A percentile compares a stretch with the other conserved stretches of the same genome.
Evolutionary conservation across 2,329 filamentous ascomycete species (phyloP).

Genomic region (Nemania diffusa): DNA sequence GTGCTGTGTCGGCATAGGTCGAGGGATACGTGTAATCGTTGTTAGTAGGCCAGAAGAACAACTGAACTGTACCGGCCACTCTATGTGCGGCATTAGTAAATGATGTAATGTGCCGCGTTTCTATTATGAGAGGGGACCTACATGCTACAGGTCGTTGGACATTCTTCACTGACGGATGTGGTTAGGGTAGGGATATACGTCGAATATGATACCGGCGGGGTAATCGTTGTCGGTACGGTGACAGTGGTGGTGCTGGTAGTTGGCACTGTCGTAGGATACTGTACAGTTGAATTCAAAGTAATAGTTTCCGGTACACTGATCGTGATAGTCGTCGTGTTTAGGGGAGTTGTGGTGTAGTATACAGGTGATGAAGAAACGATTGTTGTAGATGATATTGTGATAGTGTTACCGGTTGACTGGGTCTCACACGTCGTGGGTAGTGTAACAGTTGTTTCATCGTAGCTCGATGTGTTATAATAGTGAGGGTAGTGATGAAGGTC

Average conservation of each 20-base stretch:
- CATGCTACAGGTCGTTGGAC: slow-evolving; percentile 50
- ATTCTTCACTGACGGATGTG: slow-evolving; percentile 31
- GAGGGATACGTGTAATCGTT: slow-evolving; percentile 48
- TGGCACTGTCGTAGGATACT: slow-evolving; percentile 32
- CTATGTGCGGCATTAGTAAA: slow-evolving; percentile 29
- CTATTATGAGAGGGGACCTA: slow-evolving; percentile 34
- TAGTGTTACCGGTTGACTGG: slow-evolving; percentile 15
- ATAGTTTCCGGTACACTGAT: slow-evolving; percentile 37
- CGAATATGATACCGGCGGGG: slow-evolving; percentile 6
- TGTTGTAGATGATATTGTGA: slow-evolving; percentile 16
- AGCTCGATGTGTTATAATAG: slow-evolving; percentile 22
- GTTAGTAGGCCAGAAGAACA: slow-evolving; percentile 52
- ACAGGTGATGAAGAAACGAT: neutral
- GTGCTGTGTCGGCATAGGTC: slow-evolving; percentile 46
- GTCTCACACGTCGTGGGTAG: slow-evolving; percentile 21
- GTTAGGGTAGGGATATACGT: slow-evolving; percentile 14
- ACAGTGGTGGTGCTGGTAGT: slow-evolving; percentile 36
- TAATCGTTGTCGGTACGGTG: slow-evolving; percentile 20
- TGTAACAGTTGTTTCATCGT: slow-evolving; percentile 24
- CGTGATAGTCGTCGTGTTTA: slow-evolving; percentile 8
- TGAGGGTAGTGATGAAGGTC: slow-evolving; percentile 28
- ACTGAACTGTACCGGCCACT: slow-evolving; percentile 49
- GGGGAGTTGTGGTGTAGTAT: neutral
- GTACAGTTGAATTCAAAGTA: slow-evolving; percentile 30
- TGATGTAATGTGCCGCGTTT: neutral